Evolutionary conservation across 2,329 filamentous ascomycete species (phyloP).

Genomic region (Alternaria sp.): DNA sequence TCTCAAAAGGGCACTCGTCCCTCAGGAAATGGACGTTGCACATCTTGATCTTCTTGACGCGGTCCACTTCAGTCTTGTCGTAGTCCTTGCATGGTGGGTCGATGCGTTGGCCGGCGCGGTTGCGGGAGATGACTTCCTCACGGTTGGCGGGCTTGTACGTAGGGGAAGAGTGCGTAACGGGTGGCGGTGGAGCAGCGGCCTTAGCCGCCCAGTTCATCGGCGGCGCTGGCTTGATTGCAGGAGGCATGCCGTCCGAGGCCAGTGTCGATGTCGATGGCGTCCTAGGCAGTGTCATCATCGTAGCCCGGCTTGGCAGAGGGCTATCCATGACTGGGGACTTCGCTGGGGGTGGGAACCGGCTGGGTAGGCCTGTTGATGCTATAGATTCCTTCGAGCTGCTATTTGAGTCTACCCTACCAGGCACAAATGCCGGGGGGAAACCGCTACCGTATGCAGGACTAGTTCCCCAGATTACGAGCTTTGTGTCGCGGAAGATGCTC

Average conservation of each 20-base stretch:
- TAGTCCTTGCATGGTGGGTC: slow-evolving; percentile 61
- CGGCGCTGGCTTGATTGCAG: slow-evolving; percentile 16
- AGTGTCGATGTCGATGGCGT: slow-evolving; percentile 45
- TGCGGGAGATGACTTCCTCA: slow-evolving; percentile 60
- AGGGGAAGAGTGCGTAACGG: slow-evolving; percentile 26
- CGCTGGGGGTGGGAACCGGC: slow-evolving; percentile 41
- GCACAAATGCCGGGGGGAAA: slow-evolving; percentile 5
- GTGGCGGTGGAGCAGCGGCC: slow-evolving; percentile 48
- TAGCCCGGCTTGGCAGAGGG: slow-evolving; percentile 22
- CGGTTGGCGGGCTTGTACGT: slow-evolving; percentile 38
- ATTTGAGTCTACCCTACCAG: slow-evolving; percentile 6
- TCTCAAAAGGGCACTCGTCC: slow-evolving; percentile 64
- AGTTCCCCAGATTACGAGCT: slow-evolving; percentile 47
- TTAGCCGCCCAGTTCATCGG: slow-evolving; percentile 45
- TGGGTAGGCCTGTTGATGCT: slow-evolving; percentile 37
- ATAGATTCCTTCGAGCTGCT: slow-evolving; percentile 22
- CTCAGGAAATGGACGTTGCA: slow-evolving; percentile 70
- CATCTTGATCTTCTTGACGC: slow-evolving; percentile 68
- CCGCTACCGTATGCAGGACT: slow-evolving; percentile 7
- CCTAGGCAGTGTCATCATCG: slow-evolving; percentile 26
- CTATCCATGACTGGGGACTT: slow-evolving; percentile 29
- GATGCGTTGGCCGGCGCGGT: slow-evolving; percentile 67
- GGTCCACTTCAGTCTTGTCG: slow-evolving; percentile 65
- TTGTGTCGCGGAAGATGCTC: slow-evolving; percentile 63
- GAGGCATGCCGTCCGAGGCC: slow-evolving; percentile 31